Conservation (phyloP, 2,329 filamentous ascomycete genomes). For the Graphiopsis chlorocephala region DNA sequence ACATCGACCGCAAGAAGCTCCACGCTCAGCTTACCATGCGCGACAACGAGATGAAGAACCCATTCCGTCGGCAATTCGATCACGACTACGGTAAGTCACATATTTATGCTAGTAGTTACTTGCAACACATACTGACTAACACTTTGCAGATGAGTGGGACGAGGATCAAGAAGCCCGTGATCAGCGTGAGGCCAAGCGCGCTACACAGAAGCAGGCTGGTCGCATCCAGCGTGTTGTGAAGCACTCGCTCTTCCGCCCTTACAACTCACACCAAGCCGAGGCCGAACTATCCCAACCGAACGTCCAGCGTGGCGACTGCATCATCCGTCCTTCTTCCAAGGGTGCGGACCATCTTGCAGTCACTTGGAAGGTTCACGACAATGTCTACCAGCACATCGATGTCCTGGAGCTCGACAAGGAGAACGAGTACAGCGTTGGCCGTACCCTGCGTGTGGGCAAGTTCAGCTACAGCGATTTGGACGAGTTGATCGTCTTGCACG, state of each 20-base stretch:
- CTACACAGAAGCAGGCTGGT: conserved; percentile 76
- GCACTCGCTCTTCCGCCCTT: conserved; percentile 91
- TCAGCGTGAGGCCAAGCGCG: conserved; percentile 70
- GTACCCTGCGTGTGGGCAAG: conserved; percentile 80
- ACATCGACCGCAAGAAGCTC: conserved; percentile 83
- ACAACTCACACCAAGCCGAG: conserved; percentile 88
- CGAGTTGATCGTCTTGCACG: conserved; percentile 93
- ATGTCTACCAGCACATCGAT: conserved; percentile 96
- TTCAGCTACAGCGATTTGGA: conserved; percentile 95
- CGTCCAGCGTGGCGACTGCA: conserved; percentile 69
- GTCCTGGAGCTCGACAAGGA: conserved; percentile 96
- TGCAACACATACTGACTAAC: background rate
- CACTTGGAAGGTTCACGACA: conserved; percentile 96
- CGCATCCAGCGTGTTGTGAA: conserved; percentile 94
- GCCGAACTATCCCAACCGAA: conserved; percentile 86
- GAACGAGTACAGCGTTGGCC: conserved; percentile 91
- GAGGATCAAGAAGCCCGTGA: conserved; percentile 63
- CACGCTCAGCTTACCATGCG: conserved; percentile 79
- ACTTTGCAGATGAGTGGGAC: conserved; percentile 68
- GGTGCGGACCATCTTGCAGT: conserved; percentile 92
- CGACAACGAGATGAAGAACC: conserved; percentile 73
- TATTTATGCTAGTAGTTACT: background rate
- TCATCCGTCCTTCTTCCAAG: conserved; percentile 93
- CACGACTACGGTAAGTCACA: conserved; percentile 47
- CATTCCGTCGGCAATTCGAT: conserved; percentile 67